A percentile compares a stretch with the other conserved stretches of the same genome.
These are phyloP conservation scores for Polyporus tsugae DNA, from an alignment of 1,284 basidiomycete species.

Conservation along the genomic window DNA sequence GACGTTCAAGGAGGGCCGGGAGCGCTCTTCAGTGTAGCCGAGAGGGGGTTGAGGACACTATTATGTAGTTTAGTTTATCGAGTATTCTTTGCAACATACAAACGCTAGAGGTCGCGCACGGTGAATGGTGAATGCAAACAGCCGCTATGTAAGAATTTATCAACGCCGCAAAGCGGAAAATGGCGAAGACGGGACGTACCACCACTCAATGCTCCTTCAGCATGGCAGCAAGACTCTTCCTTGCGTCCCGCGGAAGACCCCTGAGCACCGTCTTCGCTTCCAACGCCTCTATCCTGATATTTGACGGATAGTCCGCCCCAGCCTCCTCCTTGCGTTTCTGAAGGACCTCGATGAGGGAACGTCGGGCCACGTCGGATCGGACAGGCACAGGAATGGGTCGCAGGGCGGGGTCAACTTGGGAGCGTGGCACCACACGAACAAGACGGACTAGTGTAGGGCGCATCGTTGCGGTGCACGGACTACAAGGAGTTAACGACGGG, in stretches of 20 bases:
- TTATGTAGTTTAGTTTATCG: conserved; percentile 7
- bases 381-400: conserved; percentile 36
- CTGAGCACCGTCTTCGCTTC: conserved; percentile 47
- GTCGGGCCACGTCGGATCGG: conserved; percentile 40
- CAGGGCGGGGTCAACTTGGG: conserved; percentile 39
- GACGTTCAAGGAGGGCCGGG: conserved; percentile 61
- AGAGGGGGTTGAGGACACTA: neutral
- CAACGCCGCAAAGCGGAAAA: too few species aligned
- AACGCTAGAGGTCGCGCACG: neutral
- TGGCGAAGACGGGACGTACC: neutral
- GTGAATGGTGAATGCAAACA: neutral
- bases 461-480: conserved; percentile 36
- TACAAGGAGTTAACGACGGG: neutral
- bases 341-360: conserved; percentile 50
- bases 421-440: conserved; percentile 52
- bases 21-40: conserved; percentile 26
- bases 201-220: conserved; percentile 45
- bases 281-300: conserved; percentile 54
- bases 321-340: conserved; percentile 47
- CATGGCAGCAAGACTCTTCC: conserved; percentile 46
- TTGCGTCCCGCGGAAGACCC: conserved; percentile 45
- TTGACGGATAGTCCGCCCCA: conserved; percentile 49
- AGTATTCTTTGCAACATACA: neutral
- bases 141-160: neutral
- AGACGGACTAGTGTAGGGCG: conserved; percentile 46